Conservation (phyloP, 495 filamentous ascomycete species). For the Tetracladium marchalianum region DNA sequence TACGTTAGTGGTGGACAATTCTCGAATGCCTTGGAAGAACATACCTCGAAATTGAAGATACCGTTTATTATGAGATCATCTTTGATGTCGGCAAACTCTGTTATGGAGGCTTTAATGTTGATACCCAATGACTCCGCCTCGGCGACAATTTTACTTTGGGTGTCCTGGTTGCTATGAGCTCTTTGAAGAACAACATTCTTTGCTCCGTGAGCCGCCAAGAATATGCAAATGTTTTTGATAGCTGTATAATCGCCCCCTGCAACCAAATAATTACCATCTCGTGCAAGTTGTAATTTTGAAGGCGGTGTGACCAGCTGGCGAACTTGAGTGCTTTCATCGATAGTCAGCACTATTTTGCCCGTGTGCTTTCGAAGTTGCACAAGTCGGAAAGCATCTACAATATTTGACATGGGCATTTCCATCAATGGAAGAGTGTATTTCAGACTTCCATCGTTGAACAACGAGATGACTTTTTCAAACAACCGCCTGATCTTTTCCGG, state of each 20-base stretch:
- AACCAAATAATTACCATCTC: conserved; percentile 42
- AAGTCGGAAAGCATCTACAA: background rate
- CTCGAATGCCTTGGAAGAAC: too few relatives aligned
- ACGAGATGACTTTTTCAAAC: conserved; percentile 1
- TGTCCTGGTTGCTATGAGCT: too few relatives aligned
- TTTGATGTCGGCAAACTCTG: too few relatives aligned
- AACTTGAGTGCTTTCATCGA: conserved; percentile 1
- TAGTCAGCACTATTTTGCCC: conserved; percentile 10
- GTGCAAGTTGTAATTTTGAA: conserved; percentile 11
- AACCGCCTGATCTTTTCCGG: background rate
- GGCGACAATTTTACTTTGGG: too few relatives aligned
- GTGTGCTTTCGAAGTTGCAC: conserved; percentile 5
- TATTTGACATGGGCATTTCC: conserved; percentile 1
- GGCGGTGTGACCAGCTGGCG: conserved; percentile 5
- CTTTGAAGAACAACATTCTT: conserved; percentile 41
- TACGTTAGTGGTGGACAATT: too few relatives aligned
- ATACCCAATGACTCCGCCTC: too few relatives aligned
- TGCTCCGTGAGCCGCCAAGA: conserved; percentile 44
- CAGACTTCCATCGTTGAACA: conserved; percentile 7
- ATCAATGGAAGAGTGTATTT: conserved; percentile 3
- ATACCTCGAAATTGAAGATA: too few relatives aligned
- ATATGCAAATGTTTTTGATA: conserved; percentile 35
- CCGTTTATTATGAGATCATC: too few relatives aligned
- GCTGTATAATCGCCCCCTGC: conserved; percentile 44
- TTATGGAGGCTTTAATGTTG: too few relatives aligned